Evolutionary conservation across 2,329 filamentous ascomycete genomes (phyloP), one percentile per base, ranked within the genome.

Genomic region (Elsinoe fawcettii): DNA sequence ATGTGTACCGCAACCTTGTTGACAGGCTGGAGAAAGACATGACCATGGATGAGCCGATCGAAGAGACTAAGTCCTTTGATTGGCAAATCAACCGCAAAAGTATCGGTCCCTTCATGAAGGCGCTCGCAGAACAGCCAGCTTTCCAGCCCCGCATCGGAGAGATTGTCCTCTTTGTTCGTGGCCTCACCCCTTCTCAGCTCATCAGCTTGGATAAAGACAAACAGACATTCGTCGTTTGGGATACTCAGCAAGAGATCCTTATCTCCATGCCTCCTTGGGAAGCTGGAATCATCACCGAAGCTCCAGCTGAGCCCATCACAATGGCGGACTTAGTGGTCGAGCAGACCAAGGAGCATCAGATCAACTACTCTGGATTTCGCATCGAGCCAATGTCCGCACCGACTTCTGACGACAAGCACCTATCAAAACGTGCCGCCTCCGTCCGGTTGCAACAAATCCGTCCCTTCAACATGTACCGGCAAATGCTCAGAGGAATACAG

Each of bases 91-190:
- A 80, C 43, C 71, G 75, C 16, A 66, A 74, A 3, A 64, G 68
- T 4, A 67, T 82, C 0, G 66, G 70, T 0, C 63, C 69, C 2
- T 64, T 74, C 16, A 66, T 83, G 0, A 66, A 71, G 4, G 71
- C 71, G 7, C 64, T 77, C 14, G 66, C 67, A 3, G 61, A 74
- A 7, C 73, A 78, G 44, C 73, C 77, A 2, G 71, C 75, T 2
- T 84, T 78, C 64, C 63, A 79, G 1, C 81, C 82, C 2, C 75
- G 82, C 1, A 62, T 71, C 0, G 81, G 80, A 1, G 82, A 85
- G 59, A 65, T 83, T 2, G 80, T 84, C 0, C 69, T 85, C 0
- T 83, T 79, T 44, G 66, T 73, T 1, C 68, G 75, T 9, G 63
- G 68, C 2, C 43, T 75, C 1, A 60, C 60, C 0, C 30, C 60